These are phyloP conservation scores for Kwoniella sp. DNA, from an alignment of 768 basidiomycete genomes.

Conservation along the genomic window DNA sequence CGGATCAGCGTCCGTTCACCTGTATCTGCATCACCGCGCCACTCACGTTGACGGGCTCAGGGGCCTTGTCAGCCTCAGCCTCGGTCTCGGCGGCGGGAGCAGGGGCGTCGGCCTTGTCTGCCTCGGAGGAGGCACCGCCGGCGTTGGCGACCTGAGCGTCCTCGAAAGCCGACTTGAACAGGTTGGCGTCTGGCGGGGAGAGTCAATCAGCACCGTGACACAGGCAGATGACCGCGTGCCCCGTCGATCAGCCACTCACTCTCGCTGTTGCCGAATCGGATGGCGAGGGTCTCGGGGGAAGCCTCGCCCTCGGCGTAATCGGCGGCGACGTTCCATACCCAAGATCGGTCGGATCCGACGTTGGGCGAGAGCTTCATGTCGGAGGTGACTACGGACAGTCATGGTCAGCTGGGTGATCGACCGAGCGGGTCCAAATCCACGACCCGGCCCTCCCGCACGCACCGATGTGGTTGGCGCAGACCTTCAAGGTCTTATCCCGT, in stretches of 20 bases:
- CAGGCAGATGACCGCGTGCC: no score
- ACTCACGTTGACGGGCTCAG: slow-evolving; percentile 31
- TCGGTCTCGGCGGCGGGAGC: slow-evolving; percentile 20
- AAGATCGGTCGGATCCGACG: slow-evolving; percentile 96
- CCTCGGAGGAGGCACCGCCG: slow-evolving; percentile 5
- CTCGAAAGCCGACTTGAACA: slow-evolving; percentile 89
- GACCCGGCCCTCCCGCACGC: slow-evolving; percentile 50
- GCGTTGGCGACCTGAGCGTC: slow-evolving; percentile 60
- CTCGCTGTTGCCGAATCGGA: slow-evolving; percentile 94
- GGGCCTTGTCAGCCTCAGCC: slow-evolving; percentile 13
- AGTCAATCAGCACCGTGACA: no score
- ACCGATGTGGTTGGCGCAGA: slow-evolving; percentile 97
- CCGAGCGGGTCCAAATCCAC: neutral
- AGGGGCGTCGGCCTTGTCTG: slow-evolving; percentile 6
- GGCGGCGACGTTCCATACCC: slow-evolving; percentile 97
- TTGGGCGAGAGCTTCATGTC: slow-evolving; percentile 97
- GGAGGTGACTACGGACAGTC: slow-evolving; percentile 59
- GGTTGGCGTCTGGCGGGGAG: slow-evolving; percentile 64
- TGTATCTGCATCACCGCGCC: neutral
- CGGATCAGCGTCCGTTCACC: neutral
- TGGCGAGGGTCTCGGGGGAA: slow-evolving; percentile 90
- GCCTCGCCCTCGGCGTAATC: slow-evolving; percentile 90
- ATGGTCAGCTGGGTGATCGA: neutral
- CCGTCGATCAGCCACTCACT: no score
- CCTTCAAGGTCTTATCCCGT: slow-evolving; percentile 98